Evolutionary conservation across 768 basidiomycete genomes (phyloP).

Genomic region (Tremella yokohamensis): DNA sequence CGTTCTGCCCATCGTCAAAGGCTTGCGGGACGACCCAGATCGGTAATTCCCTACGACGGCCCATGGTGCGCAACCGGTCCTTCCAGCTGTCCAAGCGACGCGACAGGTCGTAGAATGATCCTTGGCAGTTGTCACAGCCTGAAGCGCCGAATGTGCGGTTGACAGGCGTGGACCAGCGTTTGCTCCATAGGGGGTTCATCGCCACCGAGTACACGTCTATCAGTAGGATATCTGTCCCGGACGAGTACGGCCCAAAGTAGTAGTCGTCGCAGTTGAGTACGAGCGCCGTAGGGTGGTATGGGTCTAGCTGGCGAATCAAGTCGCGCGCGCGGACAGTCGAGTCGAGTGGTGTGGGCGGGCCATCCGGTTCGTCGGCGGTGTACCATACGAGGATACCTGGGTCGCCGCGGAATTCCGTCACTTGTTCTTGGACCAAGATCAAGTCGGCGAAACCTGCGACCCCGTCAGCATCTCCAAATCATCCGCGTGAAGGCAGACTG

Average conservation of each 20-base stretch:
- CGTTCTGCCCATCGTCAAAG: conserved; percentile 59
- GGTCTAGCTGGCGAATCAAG: conserved; percentile 56
- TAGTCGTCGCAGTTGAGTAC: conserved; percentile 66
- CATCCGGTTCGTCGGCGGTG: conserved; percentile 63
- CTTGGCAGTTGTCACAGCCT: conserved; percentile 69
- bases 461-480: no score
- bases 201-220: conserved; percentile 38
- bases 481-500: neutral
- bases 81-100: conserved; percentile 65
- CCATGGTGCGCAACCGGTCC: conserved; percentile 51
- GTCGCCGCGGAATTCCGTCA: conserved; percentile 64
- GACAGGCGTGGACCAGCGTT: conserved; percentile 35
- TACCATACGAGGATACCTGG: conserved; percentile 65
- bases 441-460: conserved; percentile 62
- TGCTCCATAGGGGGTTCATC: conserved; percentile 34
- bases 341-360: conserved; percentile 60
- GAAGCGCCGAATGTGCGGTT: conserved; percentile 63
- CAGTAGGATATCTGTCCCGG: conserved; percentile 61
- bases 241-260: conserved; percentile 60
- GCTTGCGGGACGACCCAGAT: conserved; percentile 79
- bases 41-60: conserved; percentile 43
- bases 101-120: conserved; percentile 66
- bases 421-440: conserved; percentile 64
- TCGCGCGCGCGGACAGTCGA: conserved; percentile 58
- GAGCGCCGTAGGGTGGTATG: conserved; percentile 62